phyloP scores from a whole-genome alignment of 441 rosid genomes.

The Populus tomentosa region DNA sequence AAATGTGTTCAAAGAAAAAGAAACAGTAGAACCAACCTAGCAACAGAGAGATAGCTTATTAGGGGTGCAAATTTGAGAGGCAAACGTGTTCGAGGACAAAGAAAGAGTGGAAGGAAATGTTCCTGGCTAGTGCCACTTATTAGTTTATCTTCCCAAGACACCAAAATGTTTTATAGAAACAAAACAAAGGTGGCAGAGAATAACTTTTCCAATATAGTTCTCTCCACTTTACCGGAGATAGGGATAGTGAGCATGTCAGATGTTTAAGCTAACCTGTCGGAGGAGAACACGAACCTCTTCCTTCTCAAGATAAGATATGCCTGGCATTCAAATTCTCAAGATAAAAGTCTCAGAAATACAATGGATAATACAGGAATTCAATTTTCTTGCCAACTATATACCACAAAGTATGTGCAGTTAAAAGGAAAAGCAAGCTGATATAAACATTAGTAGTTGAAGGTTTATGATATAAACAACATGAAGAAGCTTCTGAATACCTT shows the following conservation, averaged over 20 bases:
- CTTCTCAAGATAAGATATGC: constrained; percentile 84
- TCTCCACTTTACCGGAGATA: not conserved
- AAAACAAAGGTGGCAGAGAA: not conserved
- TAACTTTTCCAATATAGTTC: not conserved
- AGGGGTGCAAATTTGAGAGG: not conserved
- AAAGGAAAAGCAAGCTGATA: not conserved
- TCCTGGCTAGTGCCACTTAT: not conserved
- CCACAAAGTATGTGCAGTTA: not conserved
- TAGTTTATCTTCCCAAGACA: not conserved
- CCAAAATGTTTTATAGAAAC: not conserved
- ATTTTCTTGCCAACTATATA: not conserved
- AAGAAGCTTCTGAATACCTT: not conserved
- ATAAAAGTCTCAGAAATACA: constrained; percentile 14
- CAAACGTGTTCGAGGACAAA: not conserved
- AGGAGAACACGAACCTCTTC: constrained; percentile 94
- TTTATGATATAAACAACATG: not conserved
- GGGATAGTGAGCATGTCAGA: not conserved
- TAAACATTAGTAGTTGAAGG: not conserved
- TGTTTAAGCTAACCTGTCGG: constrained; percentile 57
- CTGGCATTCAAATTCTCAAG: constrained; percentile 34
- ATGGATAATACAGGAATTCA: constrained; percentile 4
- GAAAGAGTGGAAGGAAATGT: not conserved
- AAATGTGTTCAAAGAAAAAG: too few relatives aligned
- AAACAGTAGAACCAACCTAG: too few relatives aligned
- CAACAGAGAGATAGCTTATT: too few relatives aligned